phyloP scores from a whole-genome alignment of 2,329 filamentous ascomycete genomes.

The Fusarium keratoplasticum region DNA sequence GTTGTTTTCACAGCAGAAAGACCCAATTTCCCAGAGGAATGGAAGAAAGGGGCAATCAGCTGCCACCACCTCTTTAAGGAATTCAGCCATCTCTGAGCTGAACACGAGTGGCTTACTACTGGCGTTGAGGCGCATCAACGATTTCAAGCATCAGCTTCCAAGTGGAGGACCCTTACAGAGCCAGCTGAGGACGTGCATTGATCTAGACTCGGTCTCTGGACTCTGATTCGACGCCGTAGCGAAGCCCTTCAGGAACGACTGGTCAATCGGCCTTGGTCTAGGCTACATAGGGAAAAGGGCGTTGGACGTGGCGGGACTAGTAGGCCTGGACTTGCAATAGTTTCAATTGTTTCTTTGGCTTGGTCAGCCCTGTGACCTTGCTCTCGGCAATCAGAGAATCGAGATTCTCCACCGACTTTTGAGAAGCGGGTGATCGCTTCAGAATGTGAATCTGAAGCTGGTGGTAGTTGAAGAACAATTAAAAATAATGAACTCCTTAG shows the following conservation, averaged over 20 bases:
- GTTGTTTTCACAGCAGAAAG: background rate
- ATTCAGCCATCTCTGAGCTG: slow-evolving; percentile 18
- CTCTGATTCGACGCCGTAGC: slow-evolving; percentile 1
- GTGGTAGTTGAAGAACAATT: background rate
- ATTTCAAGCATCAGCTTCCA: background rate
- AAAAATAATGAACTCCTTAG: no score
- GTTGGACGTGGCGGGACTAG: background rate
- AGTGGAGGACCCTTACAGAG: background rate
- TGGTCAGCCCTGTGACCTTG: background rate
- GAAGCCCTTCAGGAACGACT: background rate
- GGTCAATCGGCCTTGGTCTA: background rate
- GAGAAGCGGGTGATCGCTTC: background rate
- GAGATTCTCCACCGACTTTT: background rate
- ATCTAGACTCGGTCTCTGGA: slow-evolving; percentile 1
- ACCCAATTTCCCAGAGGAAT: background rate
- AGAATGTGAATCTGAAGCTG: background rate
- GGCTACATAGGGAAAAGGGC: background rate
- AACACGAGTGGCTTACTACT: slow-evolving; percentile 30
- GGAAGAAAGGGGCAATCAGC: background rate
- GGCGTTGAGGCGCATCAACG: slow-evolving; percentile 48
- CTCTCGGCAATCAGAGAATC: background rate
- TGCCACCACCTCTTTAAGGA: background rate
- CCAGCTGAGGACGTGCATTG: slow-evolving; percentile 6
- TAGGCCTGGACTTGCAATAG: background rate
- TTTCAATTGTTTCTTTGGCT: background rate